Conservation (phyloP, 1,284 basidiomycete genomes). For the Fomitopsis betulina region DNA sequence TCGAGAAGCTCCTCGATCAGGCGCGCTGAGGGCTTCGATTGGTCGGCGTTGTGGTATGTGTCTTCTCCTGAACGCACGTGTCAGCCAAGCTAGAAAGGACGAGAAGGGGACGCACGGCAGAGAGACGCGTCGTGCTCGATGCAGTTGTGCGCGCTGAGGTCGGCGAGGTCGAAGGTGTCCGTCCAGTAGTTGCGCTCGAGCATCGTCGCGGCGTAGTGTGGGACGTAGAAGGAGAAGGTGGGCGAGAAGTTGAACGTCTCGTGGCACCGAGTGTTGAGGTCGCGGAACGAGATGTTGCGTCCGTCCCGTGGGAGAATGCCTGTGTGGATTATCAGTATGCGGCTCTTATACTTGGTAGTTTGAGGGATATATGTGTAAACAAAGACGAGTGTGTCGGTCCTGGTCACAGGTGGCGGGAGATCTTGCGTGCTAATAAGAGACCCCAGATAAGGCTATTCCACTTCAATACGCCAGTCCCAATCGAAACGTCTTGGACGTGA, state of each 20-base stretch:
- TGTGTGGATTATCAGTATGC: slow-evolving; percentile 21
- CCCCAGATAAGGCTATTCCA: too few species aligned
- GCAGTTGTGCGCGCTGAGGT: slow-evolving; percentile 67
- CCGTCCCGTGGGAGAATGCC: slow-evolving; percentile 68
- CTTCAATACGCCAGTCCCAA: too few species aligned
- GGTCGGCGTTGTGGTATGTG: slow-evolving; percentile 41
- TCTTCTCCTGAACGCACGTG: slow-evolving; percentile 49
- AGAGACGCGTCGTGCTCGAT: slow-evolving; percentile 79
- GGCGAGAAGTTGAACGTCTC: slow-evolving; percentile 65
- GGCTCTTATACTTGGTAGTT: not conserved
- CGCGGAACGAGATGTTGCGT: slow-evolving; percentile 59
- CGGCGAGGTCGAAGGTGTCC: slow-evolving; percentile 59
- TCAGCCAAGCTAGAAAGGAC: not conserved
- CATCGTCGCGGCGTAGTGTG: slow-evolving; percentile 53
- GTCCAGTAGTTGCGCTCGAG: slow-evolving; percentile 49
- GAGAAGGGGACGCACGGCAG: slow-evolving; percentile 38
- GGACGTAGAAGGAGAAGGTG: slow-evolving; percentile 60
- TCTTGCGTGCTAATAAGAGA: too few species aligned
- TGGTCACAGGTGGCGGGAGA: not conserved
- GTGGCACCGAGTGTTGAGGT: slow-evolving; percentile 43
- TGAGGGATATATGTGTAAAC: too few species aligned
- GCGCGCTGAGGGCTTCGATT: slow-evolving; percentile 41
- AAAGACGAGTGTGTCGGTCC: too few species aligned
- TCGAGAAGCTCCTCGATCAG: slow-evolving; percentile 55
- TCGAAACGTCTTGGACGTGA: too few species aligned